A percentile compares a stretch with the other conserved stretches of the same genome.
phyloP scores from a whole-genome alignment of 169 alveolate genomes.

The Cryptosporidium andersoni region DNA sequence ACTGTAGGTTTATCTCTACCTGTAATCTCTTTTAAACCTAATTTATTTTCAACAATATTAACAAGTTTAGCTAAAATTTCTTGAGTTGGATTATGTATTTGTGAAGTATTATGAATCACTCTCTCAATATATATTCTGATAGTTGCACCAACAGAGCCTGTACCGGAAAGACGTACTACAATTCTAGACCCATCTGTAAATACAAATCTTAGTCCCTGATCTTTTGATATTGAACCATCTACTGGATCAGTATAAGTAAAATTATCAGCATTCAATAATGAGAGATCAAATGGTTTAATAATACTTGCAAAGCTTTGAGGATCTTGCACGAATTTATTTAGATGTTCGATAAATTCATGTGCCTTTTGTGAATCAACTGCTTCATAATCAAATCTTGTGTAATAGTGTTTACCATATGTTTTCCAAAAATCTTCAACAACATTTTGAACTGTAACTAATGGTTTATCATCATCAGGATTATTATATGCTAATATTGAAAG shows the following conservation, averaged over 20 bases:
- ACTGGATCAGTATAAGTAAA: constrained; percentile 92
- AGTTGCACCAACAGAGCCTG: constrained; percentile 93
- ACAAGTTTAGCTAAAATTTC: constrained; percentile 48
- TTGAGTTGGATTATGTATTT: constrained; percentile 16
- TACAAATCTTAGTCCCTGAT: constrained; percentile 90
- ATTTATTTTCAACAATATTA: constrained; percentile 54
- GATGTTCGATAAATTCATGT: constrained; percentile 81
- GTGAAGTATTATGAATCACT: constrained; percentile 73
- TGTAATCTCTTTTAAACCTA: constrained; percentile 35
- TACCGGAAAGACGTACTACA: constrained; percentile 88
- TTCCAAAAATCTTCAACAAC: constrained; percentile 90
- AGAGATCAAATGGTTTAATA: constrained; percentile 15
- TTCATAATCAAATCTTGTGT: constrained; percentile 90
- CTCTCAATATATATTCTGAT: constrained; percentile 92
- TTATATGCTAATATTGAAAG: constrained; percentile 89
- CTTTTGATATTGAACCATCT: constrained; percentile 89
- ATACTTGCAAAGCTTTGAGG: neutral
- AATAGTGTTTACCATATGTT: constrained; percentile 91
- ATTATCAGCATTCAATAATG: constrained; percentile 78
- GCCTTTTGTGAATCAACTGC: constrained; percentile 86
- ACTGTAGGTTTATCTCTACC: constrained; percentile 72
- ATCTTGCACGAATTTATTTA: constrained; percentile 65
- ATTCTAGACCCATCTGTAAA: constrained; percentile 88
- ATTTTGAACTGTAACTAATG: constrained; percentile 83
- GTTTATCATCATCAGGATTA: constrained; percentile 79